These are phyloP conservation scores for Entophlyctis luteolus DNA, from an alignment of 192 early-diverging fungal species.

Conservation along the genomic window DNA sequence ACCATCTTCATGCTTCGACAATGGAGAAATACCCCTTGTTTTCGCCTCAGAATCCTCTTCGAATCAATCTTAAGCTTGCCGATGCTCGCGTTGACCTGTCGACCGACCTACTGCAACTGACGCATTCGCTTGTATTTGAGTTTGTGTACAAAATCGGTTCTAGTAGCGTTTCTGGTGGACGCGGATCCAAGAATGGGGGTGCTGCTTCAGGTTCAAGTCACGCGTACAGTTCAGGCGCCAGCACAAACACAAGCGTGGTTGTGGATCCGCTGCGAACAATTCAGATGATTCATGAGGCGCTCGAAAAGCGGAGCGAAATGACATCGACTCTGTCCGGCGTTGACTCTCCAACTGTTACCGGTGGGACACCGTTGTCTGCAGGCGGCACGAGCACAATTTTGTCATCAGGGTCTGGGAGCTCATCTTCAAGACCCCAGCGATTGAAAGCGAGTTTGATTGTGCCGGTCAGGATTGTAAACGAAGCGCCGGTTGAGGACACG, in stretches of 20 bases:
- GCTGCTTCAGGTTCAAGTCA: no score
- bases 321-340: background rate
- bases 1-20: background rate
- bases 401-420: no score
- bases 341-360: background rate
- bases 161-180: background rate
- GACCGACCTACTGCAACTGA: conserved; percentile 10
- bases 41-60: conserved; percentile 15
- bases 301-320: conserved; percentile 13
- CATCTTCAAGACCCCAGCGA: background rate
- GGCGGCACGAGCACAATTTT: no score
- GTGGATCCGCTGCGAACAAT: conserved; percentile 20
- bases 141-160: conserved; percentile 20
- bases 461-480: conserved; percentile 8
- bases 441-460: conserved; percentile 25
- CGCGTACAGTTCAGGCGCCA: conserved; percentile 6
- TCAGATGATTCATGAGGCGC: conserved; percentile 21
- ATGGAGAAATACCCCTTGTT: conserved; percentile 15
- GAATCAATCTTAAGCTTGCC: conserved; percentile 16
- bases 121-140: conserved; percentile 21
- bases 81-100: conserved; percentile 9
- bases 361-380: no score
- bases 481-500: background rate
- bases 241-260: conserved; percentile 15
- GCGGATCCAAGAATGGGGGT: background rate